A percentile compares a stretch with the other conserved stretches of the same genome.
Conservation (phyloP, 2,329 filamentous ascomycete species). For the Fusarium foetens region DNA sequence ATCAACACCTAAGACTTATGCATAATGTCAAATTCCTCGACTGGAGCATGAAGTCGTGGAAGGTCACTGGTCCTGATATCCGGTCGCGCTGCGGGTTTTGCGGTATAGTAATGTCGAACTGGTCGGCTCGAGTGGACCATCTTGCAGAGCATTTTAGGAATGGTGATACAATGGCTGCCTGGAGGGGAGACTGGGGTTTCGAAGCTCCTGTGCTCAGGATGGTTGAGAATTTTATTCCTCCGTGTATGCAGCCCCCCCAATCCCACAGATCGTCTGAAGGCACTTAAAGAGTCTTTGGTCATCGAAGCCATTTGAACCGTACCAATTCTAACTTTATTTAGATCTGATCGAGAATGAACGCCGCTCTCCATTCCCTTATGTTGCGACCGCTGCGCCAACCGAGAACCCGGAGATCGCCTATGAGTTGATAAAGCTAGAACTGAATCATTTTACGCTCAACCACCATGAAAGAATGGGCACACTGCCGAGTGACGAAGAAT, state of each 20-base stretch:
- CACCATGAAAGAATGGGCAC: background rate
- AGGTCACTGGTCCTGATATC: background rate
- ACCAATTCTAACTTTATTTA: background rate
- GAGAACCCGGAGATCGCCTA: background rate
- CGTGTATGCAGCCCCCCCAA: background rate
- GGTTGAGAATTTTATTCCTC: background rate
- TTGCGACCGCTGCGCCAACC: background rate
- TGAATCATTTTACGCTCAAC: background rate
- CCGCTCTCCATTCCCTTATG: background rate
- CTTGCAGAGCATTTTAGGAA: background rate
- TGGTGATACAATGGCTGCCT: background rate
- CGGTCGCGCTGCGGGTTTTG: background rate
- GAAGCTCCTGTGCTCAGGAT: background rate
- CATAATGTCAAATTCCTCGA: background rate
- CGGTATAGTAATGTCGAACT: background rate
- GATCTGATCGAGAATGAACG: background rate
- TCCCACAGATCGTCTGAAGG: rapidly evolving
- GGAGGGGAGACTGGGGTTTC: background rate
- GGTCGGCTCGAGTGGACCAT: background rate
- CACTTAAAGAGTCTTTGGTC: background rate
- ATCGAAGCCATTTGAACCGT: rapidly evolving
- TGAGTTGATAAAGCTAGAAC: background rate
- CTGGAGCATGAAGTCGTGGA: background rate
- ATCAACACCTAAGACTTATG: background rate
- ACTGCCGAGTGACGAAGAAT: no score